Conservation (phyloP, 345 rosid genomes). For the Heritiera littoralis region DNA sequence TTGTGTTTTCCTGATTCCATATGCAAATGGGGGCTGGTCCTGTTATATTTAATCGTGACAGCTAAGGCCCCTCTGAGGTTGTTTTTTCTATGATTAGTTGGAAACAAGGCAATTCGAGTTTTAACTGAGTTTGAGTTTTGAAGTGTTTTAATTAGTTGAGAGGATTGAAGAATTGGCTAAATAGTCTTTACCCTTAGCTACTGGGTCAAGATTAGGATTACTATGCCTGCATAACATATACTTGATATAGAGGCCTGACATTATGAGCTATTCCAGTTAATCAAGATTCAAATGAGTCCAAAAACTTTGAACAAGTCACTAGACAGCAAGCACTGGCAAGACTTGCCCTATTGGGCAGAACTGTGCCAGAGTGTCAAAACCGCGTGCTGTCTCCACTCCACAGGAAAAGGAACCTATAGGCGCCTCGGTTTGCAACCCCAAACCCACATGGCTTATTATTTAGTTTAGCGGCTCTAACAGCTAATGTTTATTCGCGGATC, state of each 20-base stretch:
- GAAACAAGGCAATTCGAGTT: background rate
- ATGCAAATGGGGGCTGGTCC: constrained; percentile 7
- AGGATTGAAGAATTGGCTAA: background rate
- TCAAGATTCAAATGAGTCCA: background rate
- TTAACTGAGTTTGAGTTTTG: background rate
- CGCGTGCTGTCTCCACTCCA: constrained; percentile 32
- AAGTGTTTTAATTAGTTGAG: background rate
- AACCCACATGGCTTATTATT: constrained; percentile 14
- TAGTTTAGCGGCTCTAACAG: constrained; percentile 9
- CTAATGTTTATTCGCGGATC: constrained; percentile 33
- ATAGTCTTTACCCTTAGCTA: background rate
- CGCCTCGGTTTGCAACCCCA: constrained; percentile 19
- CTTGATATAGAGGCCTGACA: background rate
- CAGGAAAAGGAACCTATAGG: constrained; percentile 19
- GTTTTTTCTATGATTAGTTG: constrained; percentile 4
- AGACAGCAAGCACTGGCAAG: background rate
- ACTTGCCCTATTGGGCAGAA: background rate
- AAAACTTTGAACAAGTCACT: background rate
- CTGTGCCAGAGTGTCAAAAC: constrained; percentile 27
- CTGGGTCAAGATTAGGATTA: background rate
- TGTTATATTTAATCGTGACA: constrained; percentile 9
- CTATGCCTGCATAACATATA: background rate
- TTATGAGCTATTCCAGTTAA: background rate
- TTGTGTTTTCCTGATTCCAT: constrained; percentile 5
- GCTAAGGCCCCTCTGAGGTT: background rate